Evolutionary conservation across 2,329 filamentous ascomycete genomes (phyloP).

Genomic region (Ophiostoma populinum): DNA sequence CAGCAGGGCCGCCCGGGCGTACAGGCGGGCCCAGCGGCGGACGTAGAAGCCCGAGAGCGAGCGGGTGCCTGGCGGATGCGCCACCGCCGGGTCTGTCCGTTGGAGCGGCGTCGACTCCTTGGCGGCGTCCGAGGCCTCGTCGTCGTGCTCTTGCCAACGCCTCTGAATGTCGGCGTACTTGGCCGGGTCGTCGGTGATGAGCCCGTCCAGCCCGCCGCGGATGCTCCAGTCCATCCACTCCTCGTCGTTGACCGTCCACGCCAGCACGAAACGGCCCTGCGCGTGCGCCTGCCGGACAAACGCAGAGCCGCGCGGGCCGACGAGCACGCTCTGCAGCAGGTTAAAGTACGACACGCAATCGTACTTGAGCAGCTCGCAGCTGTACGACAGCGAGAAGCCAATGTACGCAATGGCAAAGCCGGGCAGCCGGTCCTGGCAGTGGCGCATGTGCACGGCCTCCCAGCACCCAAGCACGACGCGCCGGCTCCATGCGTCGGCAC

Average conservation of each 20-base stretch:
- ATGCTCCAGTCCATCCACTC: constrained; percentile 72
- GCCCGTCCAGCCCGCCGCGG: constrained; percentile 48
- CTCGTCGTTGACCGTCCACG: constrained; percentile 77
- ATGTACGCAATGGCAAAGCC: constrained; percentile 50
- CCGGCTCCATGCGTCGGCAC: constrained; percentile 58
- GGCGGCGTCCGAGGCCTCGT: not conserved
- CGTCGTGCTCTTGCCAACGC: constrained; percentile 9
- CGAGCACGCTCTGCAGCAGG: constrained; percentile 50
- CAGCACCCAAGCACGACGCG: constrained; percentile 70
- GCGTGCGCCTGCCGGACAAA: constrained; percentile 48
- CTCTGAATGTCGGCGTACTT: constrained; percentile 45
- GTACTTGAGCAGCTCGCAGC: constrained; percentile 47
- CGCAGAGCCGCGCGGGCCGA: constrained; percentile 45
- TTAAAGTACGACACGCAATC: constrained; percentile 54
- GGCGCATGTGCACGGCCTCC: constrained; percentile 55
- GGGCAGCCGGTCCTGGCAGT: constrained; percentile 44
- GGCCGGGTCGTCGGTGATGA: constrained; percentile 71
- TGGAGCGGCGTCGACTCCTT: not conserved
- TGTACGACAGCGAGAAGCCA: constrained; percentile 48
- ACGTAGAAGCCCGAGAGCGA: constrained; percentile 8
- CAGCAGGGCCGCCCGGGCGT: constrained; percentile 6
- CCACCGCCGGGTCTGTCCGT: not conserved
- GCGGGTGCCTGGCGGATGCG: constrained; percentile 5
- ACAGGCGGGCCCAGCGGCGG: constrained; percentile 11
- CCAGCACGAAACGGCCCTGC: constrained; percentile 43